Evolutionary conservation across 2,329 filamentous ascomycete genomes (phyloP).

Genomic region (Elsinoe australis): DNA sequence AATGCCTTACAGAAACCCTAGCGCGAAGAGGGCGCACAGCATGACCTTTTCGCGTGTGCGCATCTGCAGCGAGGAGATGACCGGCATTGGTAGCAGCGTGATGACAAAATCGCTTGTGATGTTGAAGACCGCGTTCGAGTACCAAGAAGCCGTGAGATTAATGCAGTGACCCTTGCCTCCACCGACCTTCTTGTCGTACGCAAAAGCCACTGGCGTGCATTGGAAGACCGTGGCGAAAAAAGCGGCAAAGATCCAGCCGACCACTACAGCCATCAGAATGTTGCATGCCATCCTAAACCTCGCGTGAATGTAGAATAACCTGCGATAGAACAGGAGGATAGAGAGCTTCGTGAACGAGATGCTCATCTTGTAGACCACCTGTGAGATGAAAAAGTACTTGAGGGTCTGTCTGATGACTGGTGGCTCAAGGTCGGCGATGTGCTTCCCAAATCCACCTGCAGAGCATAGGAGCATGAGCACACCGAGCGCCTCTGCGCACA

Average conservation of each 20-base stretch:
- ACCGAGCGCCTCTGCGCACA: conserved; percentile 15
- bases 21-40: conserved; percentile 30
- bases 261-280: conserved; percentile 25
- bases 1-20: conserved; percentile 27
- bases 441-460: conserved; percentile 14
- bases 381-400: conserved; percentile 24
- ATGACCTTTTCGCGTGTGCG: conserved; percentile 26
- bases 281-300: conserved; percentile 25
- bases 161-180: conserved; percentile 23
- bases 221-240: conserved; percentile 27
- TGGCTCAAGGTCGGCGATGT: conserved; percentile 3
- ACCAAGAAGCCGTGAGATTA: conserved; percentile 28
- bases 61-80: conserved; percentile 27
- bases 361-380: conserved; percentile 25
- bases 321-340: conserved; percentile 31
- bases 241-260: conserved; percentile 26
- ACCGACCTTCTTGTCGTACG: conserved; percentile 24
- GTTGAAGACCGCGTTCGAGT: conserved; percentile 28
- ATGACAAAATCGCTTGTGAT: conserved; percentile 31
- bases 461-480: conserved; percentile 15
- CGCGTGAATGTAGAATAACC: conserved; percentile 27
- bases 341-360: conserved; percentile 29
- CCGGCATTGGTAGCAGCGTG: conserved; percentile 29
- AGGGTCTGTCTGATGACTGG: conserved; percentile 17
- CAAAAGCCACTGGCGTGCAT: conserved; percentile 27